Percentiles rank a stretch among this genome's conserved stretches.
Evolutionary conservation across 129 eudicot species (phyloP).

Genomic region (Smallanthus sonchifolius): DNA sequence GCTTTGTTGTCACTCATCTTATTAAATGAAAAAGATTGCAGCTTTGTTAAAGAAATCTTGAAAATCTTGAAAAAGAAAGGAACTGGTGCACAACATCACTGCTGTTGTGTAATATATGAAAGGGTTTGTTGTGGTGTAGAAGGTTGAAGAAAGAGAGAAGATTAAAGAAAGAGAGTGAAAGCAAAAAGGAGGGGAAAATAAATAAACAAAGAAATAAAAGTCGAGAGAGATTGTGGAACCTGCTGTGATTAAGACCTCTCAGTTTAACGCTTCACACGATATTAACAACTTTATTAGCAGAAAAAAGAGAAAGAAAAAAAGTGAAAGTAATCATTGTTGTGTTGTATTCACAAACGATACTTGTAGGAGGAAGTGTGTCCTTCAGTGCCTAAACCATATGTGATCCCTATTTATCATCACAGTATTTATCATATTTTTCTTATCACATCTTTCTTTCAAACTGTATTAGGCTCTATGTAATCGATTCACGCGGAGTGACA

Average conservation of each 20-base stretch:
- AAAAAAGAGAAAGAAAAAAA: conserved; percentile 17
- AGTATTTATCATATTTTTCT: too few species aligned
- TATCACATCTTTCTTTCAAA: too few species aligned
- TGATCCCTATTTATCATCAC: too few species aligned
- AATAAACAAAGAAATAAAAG: conserved; percentile 23
- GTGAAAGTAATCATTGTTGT: conserved; percentile 43
- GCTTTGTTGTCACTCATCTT: conserved; percentile 48
- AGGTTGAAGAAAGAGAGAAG: conserved; percentile 32
- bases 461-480: too few species aligned
- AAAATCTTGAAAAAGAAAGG: conserved; percentile 12
- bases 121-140: conserved; percentile 1
- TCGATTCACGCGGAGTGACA: too few species aligned
- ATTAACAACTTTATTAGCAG: conserved; percentile 29
- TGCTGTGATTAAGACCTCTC: conserved; percentile 67
- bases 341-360: conserved; percentile 33
- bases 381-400: too few species aligned
- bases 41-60: conserved; percentile 8
- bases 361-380: neutral
- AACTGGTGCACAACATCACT: neutral
- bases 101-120: neutral
- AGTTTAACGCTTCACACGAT: conserved; percentile 30
- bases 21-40: conserved; percentile 8
- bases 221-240: conserved; percentile 58
- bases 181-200: conserved; percentile 14
- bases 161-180: conserved; percentile 24